Conservation (phyloP, 257 asterid genomes). For the Mentha longifolia region DNA sequence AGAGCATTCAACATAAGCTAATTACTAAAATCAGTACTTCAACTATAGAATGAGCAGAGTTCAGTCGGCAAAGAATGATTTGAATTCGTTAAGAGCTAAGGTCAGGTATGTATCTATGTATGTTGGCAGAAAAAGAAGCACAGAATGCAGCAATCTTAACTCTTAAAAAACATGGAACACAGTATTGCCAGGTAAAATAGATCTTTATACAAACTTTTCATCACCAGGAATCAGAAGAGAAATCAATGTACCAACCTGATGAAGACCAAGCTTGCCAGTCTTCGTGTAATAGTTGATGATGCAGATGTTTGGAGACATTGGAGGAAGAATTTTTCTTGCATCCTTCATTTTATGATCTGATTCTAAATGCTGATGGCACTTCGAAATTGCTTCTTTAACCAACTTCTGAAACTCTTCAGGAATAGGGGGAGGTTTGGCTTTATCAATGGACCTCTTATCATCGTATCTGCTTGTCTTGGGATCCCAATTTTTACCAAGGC, state of each 20-base stretch:
- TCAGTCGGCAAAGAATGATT: constrained; percentile 8
- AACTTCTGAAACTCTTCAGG: constrained; percentile 57
- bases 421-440: constrained; percentile 65
- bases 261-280: constrained; percentile 80
- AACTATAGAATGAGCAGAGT: background rate
- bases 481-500: constrained; percentile 90
- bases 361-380: constrained; percentile 48
- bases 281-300: constrained; percentile 67
- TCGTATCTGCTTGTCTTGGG: constrained; percentile 56
- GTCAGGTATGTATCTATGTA: background rate
- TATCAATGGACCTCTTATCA: constrained; percentile 59
- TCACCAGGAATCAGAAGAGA: background rate
- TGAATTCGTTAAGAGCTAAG: constrained; percentile 10
- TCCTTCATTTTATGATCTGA: constrained; percentile 34
- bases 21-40: background rate
- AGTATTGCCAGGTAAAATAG: background rate
- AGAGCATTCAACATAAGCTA: constrained; percentile 1
- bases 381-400: constrained; percentile 56
- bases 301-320: constrained; percentile 76
- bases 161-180: background rate
- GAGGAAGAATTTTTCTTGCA: constrained; percentile 50
- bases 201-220: background rate
- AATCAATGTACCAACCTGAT: constrained; percentile 55
- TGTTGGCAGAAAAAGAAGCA: background rate
- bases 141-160: background rate